Base-by-base conservation (phyloP, 352 stramenopile genomes). In the Elongisporangium anandrum region DNA sequence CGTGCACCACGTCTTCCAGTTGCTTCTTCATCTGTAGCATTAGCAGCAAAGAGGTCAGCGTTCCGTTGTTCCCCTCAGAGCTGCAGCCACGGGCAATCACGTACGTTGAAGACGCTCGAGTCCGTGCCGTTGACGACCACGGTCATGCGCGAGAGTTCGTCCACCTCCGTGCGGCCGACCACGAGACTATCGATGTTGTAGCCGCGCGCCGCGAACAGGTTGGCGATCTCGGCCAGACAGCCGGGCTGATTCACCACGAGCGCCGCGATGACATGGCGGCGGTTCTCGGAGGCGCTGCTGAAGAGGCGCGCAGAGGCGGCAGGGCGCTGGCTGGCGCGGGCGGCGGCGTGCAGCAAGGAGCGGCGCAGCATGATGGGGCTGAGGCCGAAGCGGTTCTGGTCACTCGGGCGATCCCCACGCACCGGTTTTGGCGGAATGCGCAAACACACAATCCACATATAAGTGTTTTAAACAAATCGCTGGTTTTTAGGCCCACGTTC, bases 171-270 rank as follows among this genome's bases (percentile, higher is more conserved):
- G 62, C 81, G 85, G 9, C 85, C 85, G 15, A 92, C 85, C n/a
- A 94, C 83, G 7, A 94, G 65, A 69, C 81, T 92, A 65, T 94
- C 85, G 70, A 94, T 94, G 64, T 94, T 94, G 77, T 94, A 94
- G 21, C 85, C 85, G 61, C 85, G 77, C 57, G 85, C 77, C 7
- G 85, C 82, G 56, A 94, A 92, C 23, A 94, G 64, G 63, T 94
- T 94, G 65, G 85, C 82, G 61, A 94, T 94, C 75, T 94, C 82
- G 19, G 82, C 85, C 51, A 94, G 70, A 78, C 82, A 92, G 47
- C 85, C 85, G 45, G 85, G 80, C 64, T 94, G 85, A 69, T 94
- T 94, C 49, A 94, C 76, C 55, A 94, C 85, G 54, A 94, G 66
- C 52, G 85, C 85, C 17, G 85, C 85, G 64, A 94, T 94, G 56